Evolutionary conservation across 1,284 basidiomycete genomes (phyloP), one percentile per base, ranked within the genome.

Genomic region (Boletus subluridellus): DNA sequence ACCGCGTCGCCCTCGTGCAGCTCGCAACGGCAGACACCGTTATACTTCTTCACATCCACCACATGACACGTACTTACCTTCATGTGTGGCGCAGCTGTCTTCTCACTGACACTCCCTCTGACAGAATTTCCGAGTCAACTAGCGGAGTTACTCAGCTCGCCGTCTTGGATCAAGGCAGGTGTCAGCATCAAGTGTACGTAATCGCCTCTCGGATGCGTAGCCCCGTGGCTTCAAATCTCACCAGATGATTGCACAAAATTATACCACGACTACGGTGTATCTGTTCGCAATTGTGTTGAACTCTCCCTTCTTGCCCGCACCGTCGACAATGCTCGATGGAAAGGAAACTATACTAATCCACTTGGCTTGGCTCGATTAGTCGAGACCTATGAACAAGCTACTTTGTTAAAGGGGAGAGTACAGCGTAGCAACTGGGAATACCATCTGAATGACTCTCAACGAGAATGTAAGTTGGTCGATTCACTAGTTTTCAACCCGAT

Each of bases 1-100:
- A 90, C 64, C 84, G 78, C 15, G 84, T 88, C 32, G 83, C 89
- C 4, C 76, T 91, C 17, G 77, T 91, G 3, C 89, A 91, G 67
- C 77, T 91, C 30, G 85, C 87, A 5, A 82, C 77, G 59, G 66
- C 73, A 8, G 68, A 81, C 8, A 74, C 69, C 15, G 79, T 89
- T 21, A 69, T 86, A 39, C 79, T 91, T 4, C 69, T 90, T 9
- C 89, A 91, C 62, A 64, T 91, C 54, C 80, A 75, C 56, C 74
- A 74, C 34, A 90, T 90, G 84, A 64, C 59, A 72, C 73, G 87
- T 87, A 75, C 60, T 60, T 61, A n/a, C 32, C 28, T 54, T 35
- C 44, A 10, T 52, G 0, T 38, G 4, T 34, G 7, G 7, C n/a
- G 17, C 44, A 21, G 21, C 21, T 12, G 21, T 6, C 34, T 41